Evolutionary conservation across 768 basidiomycete species (phyloP).

Genomic region (Suillus tomentosus): DNA sequence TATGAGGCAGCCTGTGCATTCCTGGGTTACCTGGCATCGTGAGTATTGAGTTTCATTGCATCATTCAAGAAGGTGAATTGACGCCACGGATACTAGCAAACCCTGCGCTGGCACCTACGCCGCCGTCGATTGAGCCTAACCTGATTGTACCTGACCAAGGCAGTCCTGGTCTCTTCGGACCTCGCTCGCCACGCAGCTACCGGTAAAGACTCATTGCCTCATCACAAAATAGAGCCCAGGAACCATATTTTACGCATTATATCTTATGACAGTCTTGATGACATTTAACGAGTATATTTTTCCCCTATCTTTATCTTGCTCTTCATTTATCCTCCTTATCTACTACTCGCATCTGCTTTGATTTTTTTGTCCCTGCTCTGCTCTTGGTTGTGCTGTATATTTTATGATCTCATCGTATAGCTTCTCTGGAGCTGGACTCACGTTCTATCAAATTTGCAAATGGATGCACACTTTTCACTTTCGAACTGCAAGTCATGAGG

Average conservation of each 20-base stretch:
- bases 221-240: not conserved
- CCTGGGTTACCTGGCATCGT: constrained; percentile 74
- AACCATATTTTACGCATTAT: not conserved
- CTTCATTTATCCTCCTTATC: not conserved
- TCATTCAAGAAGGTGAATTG: constrained; percentile 4
- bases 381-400: not conserved
- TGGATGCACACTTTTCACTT: not conserved
- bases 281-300: constrained; percentile 21
- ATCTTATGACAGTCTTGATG: constrained; percentile 11
- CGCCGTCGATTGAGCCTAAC: constrained; percentile 60
- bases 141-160: constrained; percentile 58
- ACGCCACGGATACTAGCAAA: constrained; percentile 49
- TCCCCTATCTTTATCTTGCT: no score
- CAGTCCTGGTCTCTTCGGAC: constrained; percentile 77
- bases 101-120: constrained; percentile 55
- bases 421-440: not conserved
- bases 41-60: constrained; percentile 32
- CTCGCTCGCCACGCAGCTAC: constrained; percentile 59
- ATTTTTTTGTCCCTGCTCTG: constrained; percentile 2
- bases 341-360: constrained; percentile 8
- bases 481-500: not conserved
- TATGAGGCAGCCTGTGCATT: constrained; percentile 43
- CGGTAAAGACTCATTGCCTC: constrained; percentile 12
- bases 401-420: not conserved
- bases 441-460: constrained; percentile 4